Evolutionary conservation across 108 stramenopile genomes (phyloP).

Genomic region (Pseudonitzschia multistriata): DNA sequence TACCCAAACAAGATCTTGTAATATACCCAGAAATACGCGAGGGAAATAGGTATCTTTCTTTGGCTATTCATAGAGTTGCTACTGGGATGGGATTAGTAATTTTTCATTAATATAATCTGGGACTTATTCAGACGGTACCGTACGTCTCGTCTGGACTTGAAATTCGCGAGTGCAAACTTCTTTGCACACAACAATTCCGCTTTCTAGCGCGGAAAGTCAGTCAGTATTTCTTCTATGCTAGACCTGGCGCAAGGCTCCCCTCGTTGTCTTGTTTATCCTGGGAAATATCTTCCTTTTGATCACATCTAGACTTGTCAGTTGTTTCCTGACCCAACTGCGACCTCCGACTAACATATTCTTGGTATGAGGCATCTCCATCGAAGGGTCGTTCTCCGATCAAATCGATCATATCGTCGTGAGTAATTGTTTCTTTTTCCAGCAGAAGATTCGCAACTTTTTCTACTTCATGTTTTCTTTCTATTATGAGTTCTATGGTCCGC

Average conservation of each 20-base stretch:
- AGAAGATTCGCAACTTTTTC: slow-evolving; percentile 84
- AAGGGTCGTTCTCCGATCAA: slow-evolving; percentile 92
- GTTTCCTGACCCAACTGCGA: slow-evolving; percentile 17
- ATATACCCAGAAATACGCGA: no score
- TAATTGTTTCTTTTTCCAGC: slow-evolving; percentile 96
- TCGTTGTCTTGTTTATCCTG: slow-evolving; percentile 7
- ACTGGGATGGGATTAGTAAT: no score
- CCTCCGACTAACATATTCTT: slow-evolving; percentile 79
- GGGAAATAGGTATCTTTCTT: no score
- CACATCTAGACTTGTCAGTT: not conserved
- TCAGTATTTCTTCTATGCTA: slow-evolving; percentile 18
- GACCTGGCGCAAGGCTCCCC: slow-evolving; percentile 31
- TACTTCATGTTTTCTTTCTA: slow-evolving; percentile 81
- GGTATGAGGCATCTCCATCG: slow-evolving; percentile 74
- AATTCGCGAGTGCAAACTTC: no score
- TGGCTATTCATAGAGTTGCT: no score
- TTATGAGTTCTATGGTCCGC: slow-evolving; percentile 82
- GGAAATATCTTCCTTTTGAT: slow-evolving; percentile 1
- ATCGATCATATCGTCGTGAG: slow-evolving; percentile 91
- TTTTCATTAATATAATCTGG: no score
- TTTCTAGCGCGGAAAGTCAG: no score
- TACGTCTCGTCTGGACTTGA: no score
- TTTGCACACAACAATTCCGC: no score
- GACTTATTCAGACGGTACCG: no score
- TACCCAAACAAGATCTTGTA: no score